Evolutionary conservation across 1,284 basidiomycete species (phyloP).

Genomic region (Microbotryomycetes sp.): DNA sequence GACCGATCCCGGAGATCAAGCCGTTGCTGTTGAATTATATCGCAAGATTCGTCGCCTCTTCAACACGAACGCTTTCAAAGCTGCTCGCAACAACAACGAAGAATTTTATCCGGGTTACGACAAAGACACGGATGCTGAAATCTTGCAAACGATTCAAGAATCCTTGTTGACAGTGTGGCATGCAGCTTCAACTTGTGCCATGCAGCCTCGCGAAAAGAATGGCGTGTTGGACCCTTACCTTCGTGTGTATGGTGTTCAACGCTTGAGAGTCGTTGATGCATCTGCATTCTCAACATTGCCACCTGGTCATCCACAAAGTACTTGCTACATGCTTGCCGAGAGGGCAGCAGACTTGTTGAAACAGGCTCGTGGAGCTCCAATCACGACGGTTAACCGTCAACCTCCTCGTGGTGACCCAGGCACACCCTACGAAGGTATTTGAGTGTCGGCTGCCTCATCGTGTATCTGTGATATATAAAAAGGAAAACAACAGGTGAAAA

Average conservation of each 20-base stretch:
- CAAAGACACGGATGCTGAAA: not conserved
- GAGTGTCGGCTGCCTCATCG: too few species aligned
- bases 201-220: not conserved
- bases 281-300: not conserved
- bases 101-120: not conserved
- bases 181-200: not conserved
- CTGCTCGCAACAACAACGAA: not conserved
- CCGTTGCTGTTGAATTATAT: not conserved
- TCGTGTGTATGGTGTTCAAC: conserved; percentile 1
- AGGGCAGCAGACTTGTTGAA: conserved; percentile 2
- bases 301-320: conserved; percentile 2
- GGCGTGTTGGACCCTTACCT: conserved; percentile 2
- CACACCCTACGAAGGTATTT: not conserved
- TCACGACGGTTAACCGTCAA: not conserved
- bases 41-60: not conserved
- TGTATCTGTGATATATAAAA: too few species aligned
- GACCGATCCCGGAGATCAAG: not conserved
- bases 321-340: conserved; percentile 3
- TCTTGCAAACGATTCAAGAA: not conserved
- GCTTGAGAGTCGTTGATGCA: conserved; percentile 5
- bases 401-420: not conserved
- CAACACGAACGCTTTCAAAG: not conserved
- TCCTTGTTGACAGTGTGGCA: conserved; percentile 5
- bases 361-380: not conserved
- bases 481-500: too few species aligned